Evolutionary conservation across 2,329 filamentous ascomycete genomes (phyloP).

Genomic region (Neofusicoccum ribis): DNA sequence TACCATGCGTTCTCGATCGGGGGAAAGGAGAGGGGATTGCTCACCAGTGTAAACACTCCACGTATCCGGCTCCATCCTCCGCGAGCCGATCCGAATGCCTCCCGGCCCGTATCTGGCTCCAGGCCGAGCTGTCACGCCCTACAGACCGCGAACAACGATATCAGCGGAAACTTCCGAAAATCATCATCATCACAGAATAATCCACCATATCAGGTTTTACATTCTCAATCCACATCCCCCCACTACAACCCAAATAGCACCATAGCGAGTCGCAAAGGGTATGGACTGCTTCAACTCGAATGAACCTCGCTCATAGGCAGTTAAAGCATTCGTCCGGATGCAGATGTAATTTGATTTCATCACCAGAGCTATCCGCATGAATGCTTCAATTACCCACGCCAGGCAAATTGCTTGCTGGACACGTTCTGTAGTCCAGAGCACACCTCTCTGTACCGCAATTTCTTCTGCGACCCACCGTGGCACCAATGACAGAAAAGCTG

Average conservation of each 20-base stretch:
- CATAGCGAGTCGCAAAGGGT: no score
- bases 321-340: no score
- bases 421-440: no score
- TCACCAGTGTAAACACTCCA: conserved; percentile 54
- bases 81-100: conserved; percentile 53
- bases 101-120: conserved; percentile 55
- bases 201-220: background rate
- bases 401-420: no score
- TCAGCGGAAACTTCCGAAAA: background rate
- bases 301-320: no score
- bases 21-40: background rate
- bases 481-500: background rate
- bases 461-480: background rate
- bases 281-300: no score
- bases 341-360: no score
- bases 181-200: no score
- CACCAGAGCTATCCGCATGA: no score
- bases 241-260: no score
- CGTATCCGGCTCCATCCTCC: conserved; percentile 45
- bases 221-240: no score
- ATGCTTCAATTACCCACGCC: no score
- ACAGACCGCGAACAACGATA: background rate
- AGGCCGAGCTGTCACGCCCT: conserved; percentile 54
- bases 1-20: background rate
- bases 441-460: background rate